A percentile compares a stretch with the other conserved stretches of the same genome.
These are phyloP conservation scores for Solanum rostratum DNA, from an alignment of 257 asterid genomes.

Conservation along the genomic window DNA sequence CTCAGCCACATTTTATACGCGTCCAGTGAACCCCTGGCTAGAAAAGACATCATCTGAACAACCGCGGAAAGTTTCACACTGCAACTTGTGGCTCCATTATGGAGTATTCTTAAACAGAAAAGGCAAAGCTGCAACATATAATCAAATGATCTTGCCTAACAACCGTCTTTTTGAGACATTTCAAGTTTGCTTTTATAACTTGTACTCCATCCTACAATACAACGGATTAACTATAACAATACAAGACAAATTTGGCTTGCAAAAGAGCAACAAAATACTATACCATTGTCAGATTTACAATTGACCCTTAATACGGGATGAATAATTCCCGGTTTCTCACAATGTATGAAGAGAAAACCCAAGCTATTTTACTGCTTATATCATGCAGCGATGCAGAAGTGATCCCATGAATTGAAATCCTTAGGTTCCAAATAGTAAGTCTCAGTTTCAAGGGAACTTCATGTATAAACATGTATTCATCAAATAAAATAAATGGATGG, in stretches of 20 bases:
- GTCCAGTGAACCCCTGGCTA: not conserved
- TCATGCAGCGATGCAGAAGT: not conserved
- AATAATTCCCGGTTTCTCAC: not conserved
- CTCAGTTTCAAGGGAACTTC: not conserved
- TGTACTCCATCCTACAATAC: not conserved
- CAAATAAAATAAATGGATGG: too few species aligned
- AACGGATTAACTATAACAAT: not conserved
- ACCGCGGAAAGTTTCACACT: not conserved
- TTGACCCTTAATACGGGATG: not conserved
- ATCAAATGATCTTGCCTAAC: not conserved
- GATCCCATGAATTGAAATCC: not conserved
- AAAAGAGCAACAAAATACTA: not conserved
- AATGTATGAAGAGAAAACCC: not conserved
- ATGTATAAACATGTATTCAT: not conserved
- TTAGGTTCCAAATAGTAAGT: not conserved
- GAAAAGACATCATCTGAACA: not conserved
- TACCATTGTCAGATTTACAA: not conserved
- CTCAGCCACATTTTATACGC: slow-evolving; percentile 27
- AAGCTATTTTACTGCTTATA: not conserved
- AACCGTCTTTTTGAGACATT: not conserved
- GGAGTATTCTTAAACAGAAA: not conserved
- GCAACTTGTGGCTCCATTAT: not conserved
- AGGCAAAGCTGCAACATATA: not conserved
- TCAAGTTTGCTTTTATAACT: not conserved
- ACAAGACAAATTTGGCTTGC: not conserved